Evolutionary conservation across 208 protist genomes (phyloP).

Genomic region (Trypanosoma scelopori): DNA sequence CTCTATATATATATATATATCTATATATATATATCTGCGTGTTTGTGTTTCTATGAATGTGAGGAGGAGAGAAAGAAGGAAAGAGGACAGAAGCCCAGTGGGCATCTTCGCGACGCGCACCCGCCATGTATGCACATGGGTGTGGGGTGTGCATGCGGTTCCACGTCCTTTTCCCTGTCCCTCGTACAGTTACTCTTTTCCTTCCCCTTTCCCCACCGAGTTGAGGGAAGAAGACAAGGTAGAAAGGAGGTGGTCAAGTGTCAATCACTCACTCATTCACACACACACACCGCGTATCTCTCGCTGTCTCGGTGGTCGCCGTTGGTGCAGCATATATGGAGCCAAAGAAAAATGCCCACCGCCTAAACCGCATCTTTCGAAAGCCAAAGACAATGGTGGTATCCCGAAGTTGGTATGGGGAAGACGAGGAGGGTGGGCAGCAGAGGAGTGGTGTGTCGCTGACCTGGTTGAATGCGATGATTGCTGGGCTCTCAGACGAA

Average conservation of each 20-base stretch:
- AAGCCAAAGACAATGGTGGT: conserved; percentile 66
- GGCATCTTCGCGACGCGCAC: too few relatives aligned
- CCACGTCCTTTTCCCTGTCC: too few relatives aligned
- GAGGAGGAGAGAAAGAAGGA: too few relatives aligned
- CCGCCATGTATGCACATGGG: too few relatives aligned
- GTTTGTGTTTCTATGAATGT: too few relatives aligned
- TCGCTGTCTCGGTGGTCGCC: neutral
- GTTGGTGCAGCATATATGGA: conserved; percentile 4
- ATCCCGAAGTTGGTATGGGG: conserved; percentile 55
- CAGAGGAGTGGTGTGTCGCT: conserved; percentile 39
- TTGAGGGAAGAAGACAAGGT: too few relatives aligned
- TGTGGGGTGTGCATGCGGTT: too few relatives aligned
- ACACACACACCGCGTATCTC: neutral
- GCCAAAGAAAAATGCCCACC: conserved; percentile 67
- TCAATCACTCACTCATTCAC: neutral
- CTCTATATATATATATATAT: conserved; percentile 3
- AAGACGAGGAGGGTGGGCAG: conserved; percentile 1
- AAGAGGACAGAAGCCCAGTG: too few relatives aligned
- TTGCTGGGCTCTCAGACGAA: conserved; percentile 49
- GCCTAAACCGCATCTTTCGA: conserved; percentile 82
- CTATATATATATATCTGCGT: too few relatives aligned
- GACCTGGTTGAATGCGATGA: conserved; percentile 37
- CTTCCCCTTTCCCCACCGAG: too few relatives aligned
- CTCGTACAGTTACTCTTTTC: too few relatives aligned
- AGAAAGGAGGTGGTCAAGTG: too few relatives aligned